These are phyloP conservation scores for Rhynchosporium agropyri DNA, from an alignment of 2,329 filamentous ascomycete genomes.

Conservation along the genomic window DNA sequence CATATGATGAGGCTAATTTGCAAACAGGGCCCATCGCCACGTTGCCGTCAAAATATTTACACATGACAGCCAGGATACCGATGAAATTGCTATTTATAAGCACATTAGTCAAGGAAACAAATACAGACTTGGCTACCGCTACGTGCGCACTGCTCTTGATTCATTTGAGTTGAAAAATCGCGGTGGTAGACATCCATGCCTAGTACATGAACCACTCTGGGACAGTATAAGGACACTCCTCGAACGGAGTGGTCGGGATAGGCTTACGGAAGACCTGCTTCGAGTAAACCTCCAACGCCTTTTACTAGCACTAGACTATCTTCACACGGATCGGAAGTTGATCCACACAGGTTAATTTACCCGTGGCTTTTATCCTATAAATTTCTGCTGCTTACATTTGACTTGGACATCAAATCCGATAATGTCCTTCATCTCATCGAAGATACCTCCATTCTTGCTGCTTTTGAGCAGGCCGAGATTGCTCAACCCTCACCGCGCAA, in stretches of 20 bases:
- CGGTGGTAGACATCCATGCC: conserved; percentile 44
- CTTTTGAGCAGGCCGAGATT: conserved; percentile 48
- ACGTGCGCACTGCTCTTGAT: conserved; percentile 44
- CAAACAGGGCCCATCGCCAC: conserved; percentile 7
- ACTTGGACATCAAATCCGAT: conserved; percentile 49
- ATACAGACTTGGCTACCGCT: conserved; percentile 42
- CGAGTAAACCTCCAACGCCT: conserved; percentile 41
- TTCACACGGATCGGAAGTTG: conserved; percentile 50
- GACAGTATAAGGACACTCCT: conserved; percentile 48
- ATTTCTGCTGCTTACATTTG: background rate
- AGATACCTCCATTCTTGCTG: conserved; percentile 44
- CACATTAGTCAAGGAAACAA: conserved; percentile 40
- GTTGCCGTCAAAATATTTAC: no score
- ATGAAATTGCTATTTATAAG: conserved; percentile 49
- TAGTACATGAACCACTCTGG: conserved; percentile 48
- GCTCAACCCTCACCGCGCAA: conserved; percentile 17
- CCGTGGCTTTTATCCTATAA: background rate
- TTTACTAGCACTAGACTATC: conserved; percentile 49
- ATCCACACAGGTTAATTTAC: conserved; percentile 48
- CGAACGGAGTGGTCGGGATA: conserved; percentile 45
- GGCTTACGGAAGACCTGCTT: conserved; percentile 38
- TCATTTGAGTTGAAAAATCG: conserved; percentile 45
- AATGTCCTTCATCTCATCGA: conserved; percentile 49
- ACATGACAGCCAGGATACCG: conserved; percentile 13
- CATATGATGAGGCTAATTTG: background rate